These are phyloP conservation scores for Pyrrhoderma lamaoense DNA, from an alignment of 1,284 basidiomycete species.

Conservation along the genomic window DNA sequence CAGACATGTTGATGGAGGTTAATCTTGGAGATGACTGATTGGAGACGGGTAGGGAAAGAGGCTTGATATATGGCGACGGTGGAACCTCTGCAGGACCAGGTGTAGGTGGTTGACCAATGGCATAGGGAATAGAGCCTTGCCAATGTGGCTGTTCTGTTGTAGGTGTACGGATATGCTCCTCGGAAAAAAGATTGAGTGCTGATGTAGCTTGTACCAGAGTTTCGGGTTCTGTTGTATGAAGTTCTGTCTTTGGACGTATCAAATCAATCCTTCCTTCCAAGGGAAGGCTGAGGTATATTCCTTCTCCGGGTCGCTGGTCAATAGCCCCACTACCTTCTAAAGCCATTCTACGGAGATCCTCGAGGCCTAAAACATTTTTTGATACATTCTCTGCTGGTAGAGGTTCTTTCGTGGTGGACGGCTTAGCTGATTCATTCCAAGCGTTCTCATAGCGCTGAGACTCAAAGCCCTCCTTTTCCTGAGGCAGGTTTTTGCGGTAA, in stretches of 20 bases:
- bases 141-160: constrained; percentile 21
- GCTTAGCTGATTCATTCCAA: constrained; percentile 54
- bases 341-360: constrained; percentile 62
- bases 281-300: constrained; percentile 74
- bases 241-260: constrained; percentile 54
- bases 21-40: neutral
- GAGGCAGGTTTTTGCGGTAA: constrained; percentile 49
- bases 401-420: too few species aligned
- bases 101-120: constrained; percentile 42
- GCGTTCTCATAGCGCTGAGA: constrained; percentile 63
- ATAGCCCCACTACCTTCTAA: constrained; percentile 44
- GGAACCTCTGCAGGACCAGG: constrained; percentile 50
- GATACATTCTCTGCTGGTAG: constrained; percentile 24
- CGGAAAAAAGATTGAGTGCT: constrained; percentile 12
- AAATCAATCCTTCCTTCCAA: constrained; percentile 82
- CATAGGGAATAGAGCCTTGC: constrained; percentile 22
- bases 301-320: constrained; percentile 35
- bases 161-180: constrained; percentile 24
- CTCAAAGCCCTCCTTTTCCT: constrained; percentile 46
- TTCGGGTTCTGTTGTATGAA: constrained; percentile 21
- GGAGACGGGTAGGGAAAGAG: constrained; percentile 14
- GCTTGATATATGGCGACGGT: constrained; percentile 32
- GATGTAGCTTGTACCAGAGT: constrained; percentile 16
- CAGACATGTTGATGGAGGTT: too few species aligned
- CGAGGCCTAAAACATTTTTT: constrained; percentile 46